Evolutionary conservation across 1,284 basidiomycete genomes (phyloP).

Genomic region (Neonothopanus nambi): DNA sequence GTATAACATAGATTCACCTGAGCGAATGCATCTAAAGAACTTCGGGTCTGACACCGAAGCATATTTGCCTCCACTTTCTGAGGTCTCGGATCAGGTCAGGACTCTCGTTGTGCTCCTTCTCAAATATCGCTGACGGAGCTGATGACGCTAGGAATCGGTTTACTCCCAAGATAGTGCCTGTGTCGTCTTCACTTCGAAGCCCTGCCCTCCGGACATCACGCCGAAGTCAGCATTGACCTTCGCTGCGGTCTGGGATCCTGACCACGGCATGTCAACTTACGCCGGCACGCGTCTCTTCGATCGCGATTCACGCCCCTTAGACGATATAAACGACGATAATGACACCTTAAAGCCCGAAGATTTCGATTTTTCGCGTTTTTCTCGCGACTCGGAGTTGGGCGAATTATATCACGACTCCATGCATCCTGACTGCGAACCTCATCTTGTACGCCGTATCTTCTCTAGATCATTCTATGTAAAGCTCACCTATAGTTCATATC

Average conservation of each 20-base stretch:
- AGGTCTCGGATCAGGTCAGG: conserved; percentile 9
- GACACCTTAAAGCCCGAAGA: background rate
- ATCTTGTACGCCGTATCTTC: conserved; percentile 13
- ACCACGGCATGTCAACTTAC: conserved; percentile 18
- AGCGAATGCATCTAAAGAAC: background rate
- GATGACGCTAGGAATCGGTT: conserved; percentile 10
- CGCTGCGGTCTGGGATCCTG: conserved; percentile 22
- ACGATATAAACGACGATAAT: background rate
- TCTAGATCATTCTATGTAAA: background rate
- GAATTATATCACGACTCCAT: conserved; percentile 2
- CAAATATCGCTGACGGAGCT: background rate
- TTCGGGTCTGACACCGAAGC: background rate
- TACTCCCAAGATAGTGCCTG: conserved; percentile 19
- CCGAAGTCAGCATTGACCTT: conserved; percentile 19
- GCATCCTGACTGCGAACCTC: conserved; percentile 20
- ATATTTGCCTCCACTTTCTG: conserved; percentile 10
- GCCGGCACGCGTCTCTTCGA: conserved; percentile 11
- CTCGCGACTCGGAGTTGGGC: no score
- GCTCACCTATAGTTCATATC: no score
- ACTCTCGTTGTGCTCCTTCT: no score
- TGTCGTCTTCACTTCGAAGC: conserved; percentile 9
- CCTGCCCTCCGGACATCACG: conserved; percentile 3
- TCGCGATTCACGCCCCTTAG: background rate
- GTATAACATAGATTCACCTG: background rate
- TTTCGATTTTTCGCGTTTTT: no score